Base-by-base conservation (phyloP, 1,139 yeast species). In the Scheffersomyces segobiensis region DNA sequence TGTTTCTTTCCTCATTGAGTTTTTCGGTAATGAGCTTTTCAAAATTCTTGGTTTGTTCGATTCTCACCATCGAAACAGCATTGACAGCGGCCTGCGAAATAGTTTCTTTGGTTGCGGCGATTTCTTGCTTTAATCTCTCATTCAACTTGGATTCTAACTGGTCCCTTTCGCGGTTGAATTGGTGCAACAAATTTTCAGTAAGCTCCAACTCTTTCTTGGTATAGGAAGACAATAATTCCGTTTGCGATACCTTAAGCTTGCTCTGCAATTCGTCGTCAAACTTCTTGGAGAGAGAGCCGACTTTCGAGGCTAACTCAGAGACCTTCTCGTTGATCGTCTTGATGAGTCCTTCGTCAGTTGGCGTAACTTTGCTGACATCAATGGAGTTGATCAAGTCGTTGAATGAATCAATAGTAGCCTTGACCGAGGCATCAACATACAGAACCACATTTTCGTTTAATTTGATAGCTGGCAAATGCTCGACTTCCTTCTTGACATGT, bases 1-100 rank as follows among this genome's bases (percentile, higher is more conserved):
- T 93, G 59, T 87, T 80, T 74, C 98, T 88, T 79, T 95, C 99
- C 46, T 77, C 68, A 66, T 92, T 96, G 55, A 96, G 84, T 62
- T 84, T 85, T 53, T 85, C 83, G 55, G 83, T 74, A 58, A 95
- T 79, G 61, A 87, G 80, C 62, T 83, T 78, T 63, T 89, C 87
- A 72, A 92, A 89, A 68, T 87, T 87, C 66, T 87, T 84, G 59
- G 93, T 86, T 66, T 90, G 89, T 64, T 87, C 88, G 59, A 88
- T 79, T 68, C 92, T 87, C 59, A 89, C 86, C 71, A 90, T 81
- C 32, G 87, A 79, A 49, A 93, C 84, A 60, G 89, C 89, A 72
- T 93, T 95, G 61, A 87, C 87, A 52, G 95, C 93, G 61, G 92
- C 91, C 57, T 87, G 83, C 52, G 87, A 77, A 58, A 92, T 81